Base-by-base conservation (phyloP, 2,329 filamentous ascomycete genomes). In the Cladobotryum protrusum region DNA sequence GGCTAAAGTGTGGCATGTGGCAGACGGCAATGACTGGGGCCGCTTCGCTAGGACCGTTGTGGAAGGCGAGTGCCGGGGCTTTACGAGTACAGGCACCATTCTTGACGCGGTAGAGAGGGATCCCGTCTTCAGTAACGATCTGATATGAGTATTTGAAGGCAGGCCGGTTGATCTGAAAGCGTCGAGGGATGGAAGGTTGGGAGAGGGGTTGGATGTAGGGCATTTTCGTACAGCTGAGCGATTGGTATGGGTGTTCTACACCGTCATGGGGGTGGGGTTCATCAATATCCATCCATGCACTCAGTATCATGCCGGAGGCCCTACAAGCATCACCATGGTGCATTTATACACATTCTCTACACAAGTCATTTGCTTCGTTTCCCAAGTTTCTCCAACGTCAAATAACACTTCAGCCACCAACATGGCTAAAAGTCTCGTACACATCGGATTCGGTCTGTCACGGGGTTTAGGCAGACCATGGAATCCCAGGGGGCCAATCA, bases 1-100 rank as follows among this genome's bases (percentile, higher is more conserved):
- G 49, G 5, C 48, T 48, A 35, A 56, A 43, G 9, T 52, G 43
- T 18, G 53, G 50, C 47, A 58, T 53, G 40, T 58, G 52, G 45
- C 47, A 56, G 24, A 54, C 47, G 24, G 52, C 53, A 1, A 52
- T 18, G 36, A 53, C 32, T n/a, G 52, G 50, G 2, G 46, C 36
- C 7, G 52, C 35, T 19, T 36, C 15, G 8, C 45, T 37, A 12
- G 47, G 24, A 3, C 55, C 56, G n/a, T 52, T 45, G 33, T 52
- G 53, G 5, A 58, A 36, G 3, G 53, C 50, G 32, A 58, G 55
- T 20, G 54, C 52, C 12, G 53, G 53, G 11, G 39, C 40, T 20
- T 29, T 29, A 4, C 29, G 14, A 20, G 32, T 47, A 5, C 36
- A 36, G 11, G 17, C n/a, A 20, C 17, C 40, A 20, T 47, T 50